Base-by-base conservation (phyloP, 805 yeast species). In the Diddensiella santjacobensis region DNA sequence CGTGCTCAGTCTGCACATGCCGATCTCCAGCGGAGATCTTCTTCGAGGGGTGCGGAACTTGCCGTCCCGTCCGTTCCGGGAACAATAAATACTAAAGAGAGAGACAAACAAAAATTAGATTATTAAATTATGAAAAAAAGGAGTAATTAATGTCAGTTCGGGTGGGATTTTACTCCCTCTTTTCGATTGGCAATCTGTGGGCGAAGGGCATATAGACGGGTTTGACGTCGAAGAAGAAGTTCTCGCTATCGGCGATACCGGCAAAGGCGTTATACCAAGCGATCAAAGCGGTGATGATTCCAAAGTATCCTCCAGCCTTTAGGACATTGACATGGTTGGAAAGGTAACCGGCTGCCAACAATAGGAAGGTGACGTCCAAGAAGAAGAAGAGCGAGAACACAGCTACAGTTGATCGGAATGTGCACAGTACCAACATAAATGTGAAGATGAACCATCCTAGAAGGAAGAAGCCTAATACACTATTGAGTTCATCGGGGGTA, bases 241-340 rank as follows among this genome's bases (percentile, higher is more conserved):
- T 85, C 47, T 78, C 74, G 11, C 63, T 62, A 48, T 75, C 79
- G 3, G 84, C 83, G 17, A 78, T 70, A 63, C 82, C 83, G 22
- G 83, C 83, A 58, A 73, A 78, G 2, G 84, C 79, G 53, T 80
- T 80, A 61, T 77, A 80, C 76, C 80, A 81, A 13, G 83, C 87
- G 45, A 74, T 56, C 46, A 76, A 65, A 1, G 83, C 73, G 17
- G 83, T 72, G 24, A 81, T 54, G 26, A 81, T 65, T 24, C 87
- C 86, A 40, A 79, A 62, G 29, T 74, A 75, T 49, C 87, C 88
- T 50, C 83, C 87, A 17, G 83, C 87, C 62, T 69, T 72, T 8
- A 69, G 64, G 40, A 72, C 65, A 23, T 68, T 68, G 20, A 57
- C 60, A 15, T 52, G 36, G 11, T 49, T 52, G 24, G 51, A 44